Evolutionary conservation across 805 yeast species (phyloP).

Genomic region (Wickerhamomyces silvicola): DNA sequence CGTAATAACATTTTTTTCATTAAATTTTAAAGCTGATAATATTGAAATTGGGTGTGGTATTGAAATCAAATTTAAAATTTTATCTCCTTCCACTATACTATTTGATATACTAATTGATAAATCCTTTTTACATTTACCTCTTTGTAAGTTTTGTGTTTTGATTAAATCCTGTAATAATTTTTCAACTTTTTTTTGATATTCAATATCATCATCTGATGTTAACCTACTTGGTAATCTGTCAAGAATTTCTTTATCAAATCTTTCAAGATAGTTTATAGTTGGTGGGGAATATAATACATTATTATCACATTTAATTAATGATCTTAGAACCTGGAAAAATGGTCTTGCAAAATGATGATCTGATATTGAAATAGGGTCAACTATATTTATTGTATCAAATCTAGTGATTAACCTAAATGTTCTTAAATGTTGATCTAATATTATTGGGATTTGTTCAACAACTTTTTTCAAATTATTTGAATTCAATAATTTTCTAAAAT

Average conservation of each 20-base stretch:
- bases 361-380: constrained; percentile 13
- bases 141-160: not conserved
- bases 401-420: constrained; percentile 4
- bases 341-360: constrained; percentile 13
- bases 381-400: constrained; percentile 9
- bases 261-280: constrained; percentile 4
- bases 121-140: not conserved
- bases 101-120: constrained; percentile 6
- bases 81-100: not conserved
- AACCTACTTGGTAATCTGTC: constrained; percentile 6
- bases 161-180: constrained; percentile 5
- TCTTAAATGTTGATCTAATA: constrained; percentile 10
- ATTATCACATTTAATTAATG: constrained; percentile 8
- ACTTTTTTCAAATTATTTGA: constrained; percentile 10
- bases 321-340: constrained; percentile 5
- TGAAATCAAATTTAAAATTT: constrained; percentile 8
- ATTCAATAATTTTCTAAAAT: constrained; percentile 10
- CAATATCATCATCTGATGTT: constrained; percentile 4
- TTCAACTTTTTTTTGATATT: constrained; percentile 2
- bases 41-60: constrained; percentile 16
- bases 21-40: constrained; percentile 7
- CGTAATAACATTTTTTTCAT: constrained; percentile 7
- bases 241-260: constrained; percentile 7
- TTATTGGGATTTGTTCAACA: constrained; percentile 8
- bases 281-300: constrained; percentile 9